A percentile compares a stretch with the other conserved stretches of the same genome.
Evolutionary conservation across 2,329 filamentous ascomycete species (phyloP).

Genomic region (Neonectria coccinea): DNA sequence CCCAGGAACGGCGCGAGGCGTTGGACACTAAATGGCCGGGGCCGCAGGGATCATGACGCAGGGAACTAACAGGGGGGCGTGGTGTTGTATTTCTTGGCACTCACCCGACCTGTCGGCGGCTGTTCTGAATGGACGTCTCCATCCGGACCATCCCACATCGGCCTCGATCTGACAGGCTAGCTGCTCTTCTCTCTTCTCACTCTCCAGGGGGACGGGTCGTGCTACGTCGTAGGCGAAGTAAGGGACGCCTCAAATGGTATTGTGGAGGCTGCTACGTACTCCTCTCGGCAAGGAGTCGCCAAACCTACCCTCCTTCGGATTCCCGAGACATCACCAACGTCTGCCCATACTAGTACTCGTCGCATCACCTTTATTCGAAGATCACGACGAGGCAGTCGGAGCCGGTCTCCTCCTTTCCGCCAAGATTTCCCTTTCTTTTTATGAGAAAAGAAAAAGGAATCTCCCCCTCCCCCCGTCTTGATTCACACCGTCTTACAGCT

Average conservation of each 20-base stretch:
- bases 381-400: not conserved
- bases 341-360: not conserved
- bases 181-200: not conserved
- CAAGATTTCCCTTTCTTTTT: not conserved
- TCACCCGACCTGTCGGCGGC: not conserved
- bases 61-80: not conserved
- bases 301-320: not conserved
- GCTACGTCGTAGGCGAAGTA: not conserved
- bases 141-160: not conserved
- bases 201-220: not conserved
- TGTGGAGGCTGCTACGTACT: not conserved
- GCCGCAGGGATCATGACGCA: conserved; percentile 4
- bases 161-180: not conserved
- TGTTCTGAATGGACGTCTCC: conserved; percentile 2
- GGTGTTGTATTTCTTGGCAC: not conserved
- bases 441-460: not conserved
- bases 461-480: not conserved
- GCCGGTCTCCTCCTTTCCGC: not conserved
- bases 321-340: not conserved
- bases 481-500: not conserved
- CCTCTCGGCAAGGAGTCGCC: not conserved
- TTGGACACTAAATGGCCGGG: not conserved
- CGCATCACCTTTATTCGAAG: not conserved
- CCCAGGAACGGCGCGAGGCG: conserved; percentile 4
- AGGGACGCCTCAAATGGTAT: not conserved